Conservation (phyloP, 768 basidiomycete genomes). For the Lactifluus hygrophoroides region DNA sequence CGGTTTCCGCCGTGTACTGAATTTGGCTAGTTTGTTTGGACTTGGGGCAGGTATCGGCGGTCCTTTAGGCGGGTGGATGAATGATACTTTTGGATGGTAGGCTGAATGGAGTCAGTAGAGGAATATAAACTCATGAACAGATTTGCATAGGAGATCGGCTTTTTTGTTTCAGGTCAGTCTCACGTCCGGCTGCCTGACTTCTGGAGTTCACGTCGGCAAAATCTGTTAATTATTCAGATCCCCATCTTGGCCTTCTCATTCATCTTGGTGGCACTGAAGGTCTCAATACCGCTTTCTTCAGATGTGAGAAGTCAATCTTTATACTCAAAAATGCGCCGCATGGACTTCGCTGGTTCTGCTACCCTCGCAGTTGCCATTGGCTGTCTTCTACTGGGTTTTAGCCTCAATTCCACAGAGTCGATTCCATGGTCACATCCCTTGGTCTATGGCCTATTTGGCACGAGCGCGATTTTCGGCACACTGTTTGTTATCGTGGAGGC, state of each 20-base stretch:
- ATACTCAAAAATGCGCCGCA: slow-evolving; percentile 59
- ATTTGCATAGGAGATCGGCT: slow-evolving; percentile 59
- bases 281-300: slow-evolving; percentile 68
- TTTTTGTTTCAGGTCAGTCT: slow-evolving; percentile 72
- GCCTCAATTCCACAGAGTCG: slow-evolving; percentile 70
- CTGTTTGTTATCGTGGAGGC: slow-evolving; percentile 76
- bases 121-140: not conserved
- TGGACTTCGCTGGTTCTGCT: slow-evolving; percentile 78
- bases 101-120: slow-evolving; percentile 21
- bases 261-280: slow-evolving; percentile 62
- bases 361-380: slow-evolving; percentile 69
- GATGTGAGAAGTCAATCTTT: slow-evolving; percentile 51
- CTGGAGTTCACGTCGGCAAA: not conserved
- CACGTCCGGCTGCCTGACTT: slow-evolving; percentile 15
- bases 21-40: slow-evolving; percentile 57
- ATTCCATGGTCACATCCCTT: slow-evolving; percentile 66
- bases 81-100: slow-evolving; percentile 80
- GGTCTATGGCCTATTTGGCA: slow-evolving; percentile 55
- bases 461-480: slow-evolving; percentile 44
- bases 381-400: slow-evolving; percentile 66
- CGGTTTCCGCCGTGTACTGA: not conserved
- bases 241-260: slow-evolving; percentile 70
- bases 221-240: slow-evolving; percentile 36
- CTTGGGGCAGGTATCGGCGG: slow-evolving; percentile 76
- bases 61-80: slow-evolving; percentile 76